Evolutionary conservation across 805 yeast species (phyloP).

Genomic region (Kockiozyma suomiensis): DNA sequence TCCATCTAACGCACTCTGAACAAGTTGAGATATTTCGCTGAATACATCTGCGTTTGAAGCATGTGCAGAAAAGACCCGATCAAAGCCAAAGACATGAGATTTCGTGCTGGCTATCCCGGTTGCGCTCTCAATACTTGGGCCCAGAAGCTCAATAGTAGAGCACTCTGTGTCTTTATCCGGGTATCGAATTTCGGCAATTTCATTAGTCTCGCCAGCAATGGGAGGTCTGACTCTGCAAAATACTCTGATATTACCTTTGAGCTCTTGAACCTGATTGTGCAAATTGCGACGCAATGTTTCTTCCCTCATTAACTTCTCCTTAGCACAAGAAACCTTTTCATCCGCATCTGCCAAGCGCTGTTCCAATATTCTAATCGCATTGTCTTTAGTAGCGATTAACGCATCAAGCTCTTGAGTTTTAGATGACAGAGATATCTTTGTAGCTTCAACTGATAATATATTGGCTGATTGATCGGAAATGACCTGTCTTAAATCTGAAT

Average conservation of each 20-base stretch:
- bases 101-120: conserved; percentile 34
- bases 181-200: conserved; percentile 41
- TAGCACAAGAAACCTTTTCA: conserved; percentile 41
- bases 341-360: conserved; percentile 38
- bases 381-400: conserved; percentile 32
- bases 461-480: conserved; percentile 41
- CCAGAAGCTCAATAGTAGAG: conserved; percentile 35
- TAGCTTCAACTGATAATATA: conserved; percentile 34
- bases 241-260: conserved; percentile 90
- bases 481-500: conserved; percentile 38
- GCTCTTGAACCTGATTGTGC: conserved; percentile 77
- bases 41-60: conserved; percentile 66
- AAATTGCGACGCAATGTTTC: conserved; percentile 62
- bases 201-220: conserved; percentile 35
- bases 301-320: conserved; percentile 49
- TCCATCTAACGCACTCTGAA: conserved; percentile 87
- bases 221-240: conserved; percentile 82
- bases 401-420: conserved; percentile 33
- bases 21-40: conserved; percentile 80
- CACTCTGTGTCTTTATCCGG: conserved; percentile 40
- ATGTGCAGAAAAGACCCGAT: conserved; percentile 65
- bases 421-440: conserved; percentile 27
- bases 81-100: conserved; percentile 62
- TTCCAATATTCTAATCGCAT: conserved; percentile 32
- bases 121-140: conserved; percentile 33